Percentiles rank a stretch among this genome's conserved stretches.
These are phyloP conservation scores for Tetradesmus lagerheimii DNA, from an alignment of 139 green algal species.

Conservation along the genomic window DNA sequence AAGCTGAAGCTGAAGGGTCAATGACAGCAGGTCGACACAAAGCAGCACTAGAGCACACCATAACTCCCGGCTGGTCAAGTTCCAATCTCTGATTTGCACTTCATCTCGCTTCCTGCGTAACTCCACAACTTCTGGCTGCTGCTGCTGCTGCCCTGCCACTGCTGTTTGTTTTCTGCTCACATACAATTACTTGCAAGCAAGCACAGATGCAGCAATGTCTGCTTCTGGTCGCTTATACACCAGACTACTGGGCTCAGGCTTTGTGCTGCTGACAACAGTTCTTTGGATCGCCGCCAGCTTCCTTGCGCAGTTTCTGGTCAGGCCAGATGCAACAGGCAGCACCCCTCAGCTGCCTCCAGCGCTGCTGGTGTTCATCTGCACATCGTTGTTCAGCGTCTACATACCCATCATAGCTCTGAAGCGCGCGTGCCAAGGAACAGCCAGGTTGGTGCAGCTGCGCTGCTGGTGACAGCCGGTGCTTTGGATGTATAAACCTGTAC, in stretches of 20 bases:
- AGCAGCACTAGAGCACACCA: not conserved
- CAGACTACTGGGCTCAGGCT: slow-evolving; percentile 2
- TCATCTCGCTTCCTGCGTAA: too few relatives aligned
- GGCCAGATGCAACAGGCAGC: slow-evolving; percentile 17
- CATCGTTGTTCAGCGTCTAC: slow-evolving; percentile 33
- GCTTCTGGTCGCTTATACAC: not conserved
- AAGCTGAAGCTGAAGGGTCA: not conserved
- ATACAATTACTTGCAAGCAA: not conserved
- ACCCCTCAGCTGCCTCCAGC: slow-evolving; percentile 1
- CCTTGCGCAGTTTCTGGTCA: slow-evolving; percentile 17
- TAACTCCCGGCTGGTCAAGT: too few relatives aligned
- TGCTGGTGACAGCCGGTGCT: too few relatives aligned
- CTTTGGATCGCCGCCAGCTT: slow-evolving; percentile 40
- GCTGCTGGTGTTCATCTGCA: slow-evolving; percentile 41
- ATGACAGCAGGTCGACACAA: not conserved
- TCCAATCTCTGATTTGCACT: too few relatives aligned
- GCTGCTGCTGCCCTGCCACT: not conserved
- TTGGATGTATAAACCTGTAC: too few relatives aligned
- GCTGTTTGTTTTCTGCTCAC: not conserved
- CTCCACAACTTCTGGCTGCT: not conserved
- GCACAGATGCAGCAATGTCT: not conserved
- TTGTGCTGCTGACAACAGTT: slow-evolving; percentile 9
- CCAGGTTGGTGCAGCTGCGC: not conserved
- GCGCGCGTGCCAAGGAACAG: not conserved
- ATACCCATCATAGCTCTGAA: not conserved